Conservation (phyloP, 2,329 filamentous ascomycete genomes). For the Diaporthe sp. region DNA sequence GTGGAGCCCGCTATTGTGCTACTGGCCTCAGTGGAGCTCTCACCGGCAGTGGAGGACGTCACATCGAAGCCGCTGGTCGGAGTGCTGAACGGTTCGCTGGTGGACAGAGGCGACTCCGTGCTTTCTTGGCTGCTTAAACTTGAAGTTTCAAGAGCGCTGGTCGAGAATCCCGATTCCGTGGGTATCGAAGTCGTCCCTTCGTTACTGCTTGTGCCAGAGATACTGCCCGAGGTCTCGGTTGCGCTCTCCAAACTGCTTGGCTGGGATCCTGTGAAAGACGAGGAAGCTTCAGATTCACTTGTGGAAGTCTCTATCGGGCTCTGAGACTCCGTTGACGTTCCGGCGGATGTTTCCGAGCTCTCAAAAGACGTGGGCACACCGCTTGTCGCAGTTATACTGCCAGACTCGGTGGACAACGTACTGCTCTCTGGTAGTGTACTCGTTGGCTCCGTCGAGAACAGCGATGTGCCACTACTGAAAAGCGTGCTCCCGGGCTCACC, state of each 20-base stretch:
- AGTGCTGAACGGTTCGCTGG: not conserved
- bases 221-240: not conserved
- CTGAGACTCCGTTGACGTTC: not conserved
- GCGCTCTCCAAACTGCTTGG: not conserved
- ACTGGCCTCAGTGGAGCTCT: not conserved
- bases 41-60: not conserved
- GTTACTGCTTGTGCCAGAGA: not conserved
- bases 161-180: not conserved
- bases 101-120: not conserved
- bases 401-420: not conserved
- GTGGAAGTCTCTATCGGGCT: not conserved
- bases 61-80: not conserved
- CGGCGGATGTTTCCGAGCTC: not conserved
- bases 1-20: not conserved
- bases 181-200: not conserved
- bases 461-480: not conserved
- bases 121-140: not conserved
- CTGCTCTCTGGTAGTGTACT: not conserved
- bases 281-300: not conserved
- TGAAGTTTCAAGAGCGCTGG: not conserved
- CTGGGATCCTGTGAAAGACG: not conserved
- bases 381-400: not conserved
- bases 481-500: not conserved
- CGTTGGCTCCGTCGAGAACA: not conserved
- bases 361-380: not conserved